Percentiles rank a stretch among this genome's conserved stretches.
Evolutionary conservation across 2,329 filamentous ascomycete genomes (phyloP).

Genomic region (Penicillium sclerotigenum): DNA sequence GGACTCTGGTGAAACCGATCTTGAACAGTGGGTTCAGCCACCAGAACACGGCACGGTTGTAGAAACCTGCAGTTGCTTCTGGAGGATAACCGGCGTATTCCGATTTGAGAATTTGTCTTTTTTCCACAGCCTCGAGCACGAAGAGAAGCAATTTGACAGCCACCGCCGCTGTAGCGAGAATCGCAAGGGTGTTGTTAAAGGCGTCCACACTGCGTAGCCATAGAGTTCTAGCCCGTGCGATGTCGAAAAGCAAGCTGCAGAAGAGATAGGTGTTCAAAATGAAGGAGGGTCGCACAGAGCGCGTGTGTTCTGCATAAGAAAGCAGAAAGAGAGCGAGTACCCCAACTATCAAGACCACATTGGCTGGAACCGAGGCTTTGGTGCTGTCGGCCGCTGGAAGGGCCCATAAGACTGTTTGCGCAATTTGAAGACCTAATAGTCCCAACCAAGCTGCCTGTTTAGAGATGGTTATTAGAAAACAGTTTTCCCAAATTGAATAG

Average conservation of each 20-base stretch:
- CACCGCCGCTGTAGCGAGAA: conserved; percentile 42
- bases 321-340: conserved; percentile 36
- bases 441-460: conserved; percentile 31
- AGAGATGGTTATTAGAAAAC: conserved; percentile 6
- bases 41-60: conserved; percentile 50
- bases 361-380: conserved; percentile 35
- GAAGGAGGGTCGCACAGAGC: conserved; percentile 47
- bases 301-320: conserved; percentile 49
- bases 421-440: conserved; percentile 37
- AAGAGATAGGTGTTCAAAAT: conserved; percentile 49
- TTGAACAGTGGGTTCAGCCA: conserved; percentile 55
- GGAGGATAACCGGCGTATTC: conserved; percentile 44
- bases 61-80: conserved; percentile 53
- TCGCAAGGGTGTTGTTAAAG: conserved; percentile 40
- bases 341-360: conserved; percentile 30
- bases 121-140: conserved; percentile 47
- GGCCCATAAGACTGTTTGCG: conserved; percentile 39
- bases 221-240: conserved; percentile 45
- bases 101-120: conserved; percentile 41
- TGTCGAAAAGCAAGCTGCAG: conserved; percentile 46
- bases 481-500: not conserved
- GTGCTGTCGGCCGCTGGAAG: conserved; percentile 32
- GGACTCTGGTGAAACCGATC: conserved; percentile 45
- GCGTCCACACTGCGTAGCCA: conserved; percentile 36
- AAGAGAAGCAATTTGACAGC: conserved; percentile 45